Evolutionary conservation across 805 yeast genomes (phyloP), one percentile per base, ranked within the genome.

Genomic region (Candida andamanensis): DNA sequence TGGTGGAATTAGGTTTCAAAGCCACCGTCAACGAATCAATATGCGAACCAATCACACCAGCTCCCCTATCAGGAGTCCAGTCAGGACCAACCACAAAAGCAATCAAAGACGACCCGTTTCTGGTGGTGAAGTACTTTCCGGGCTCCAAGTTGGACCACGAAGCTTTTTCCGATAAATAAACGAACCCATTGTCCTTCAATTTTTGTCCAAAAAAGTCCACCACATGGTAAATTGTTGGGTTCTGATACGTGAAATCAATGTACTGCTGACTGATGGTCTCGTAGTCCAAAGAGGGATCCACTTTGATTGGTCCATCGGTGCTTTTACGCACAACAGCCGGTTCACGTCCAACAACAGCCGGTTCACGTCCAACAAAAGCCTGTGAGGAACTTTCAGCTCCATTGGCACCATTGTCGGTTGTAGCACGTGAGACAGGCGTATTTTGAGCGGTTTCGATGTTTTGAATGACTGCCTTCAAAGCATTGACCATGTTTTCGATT

Each of bases 211-310:
- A 53, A 35, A 50, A 46, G 2, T 35, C 27, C 5, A 60, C 42
- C 5, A 52, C 63, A 44, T 65, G 72, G 38, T 47, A 59, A 2
- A 68, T 62, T 3, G 72, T 63, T n/a, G 72, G 70, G 31, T 58
- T 58, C n/a, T 41, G 30, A 30, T 59, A 45, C 28, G 65, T 59
- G 41, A 58, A 60, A 15, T 38, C 35, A 28, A 62, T 40, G 37
- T 58, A 61, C 24, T 26, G 41, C 19, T 36, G 34, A 8, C 37
- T 18, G 20, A 41, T 30, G n/a, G 34, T 32, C 21, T 26, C 23
- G 15, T 33, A 24, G 34, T 24, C 28, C 17, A 28, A 32, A 8
- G 26, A 28, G 6, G 11, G n/a, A 19, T 20, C 16, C 13, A 15
- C 10, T 15, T 15, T 15, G n/a, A 26, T 18, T 14, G 28, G 26